Base-by-base conservation (phyloP, 805 yeast genomes). In the Candida patagonica region DNA sequence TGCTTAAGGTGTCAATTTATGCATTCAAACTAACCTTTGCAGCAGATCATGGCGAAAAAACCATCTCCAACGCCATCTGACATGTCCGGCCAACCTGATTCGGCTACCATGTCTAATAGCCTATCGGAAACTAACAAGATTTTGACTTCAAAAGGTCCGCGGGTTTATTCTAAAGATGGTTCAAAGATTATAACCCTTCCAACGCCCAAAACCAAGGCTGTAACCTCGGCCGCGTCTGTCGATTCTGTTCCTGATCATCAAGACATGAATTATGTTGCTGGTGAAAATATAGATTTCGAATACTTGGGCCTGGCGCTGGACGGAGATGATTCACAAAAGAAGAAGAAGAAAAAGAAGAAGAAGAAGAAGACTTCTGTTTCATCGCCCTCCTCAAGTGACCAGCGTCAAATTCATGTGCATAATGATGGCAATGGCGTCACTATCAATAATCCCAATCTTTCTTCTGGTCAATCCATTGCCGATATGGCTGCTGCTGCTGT, bases 401-500 rank as follows among this genome's bases (percentile, higher is more conserved):
- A 74, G 35, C 49, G 76, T 20, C 70, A 69, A 51, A 76, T 49
- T 74, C 78, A 10, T 66, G 69, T 29, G 69, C 72, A 26, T 3
- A 71, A 78, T 3, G 80, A 82, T 55, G 94, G 94, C 6, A 44
- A 44, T 13, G 84, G 80, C 49, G 81, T 83, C 4, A 72, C 82
- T 36, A 86, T 84, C 19, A 80, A 81, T 50, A 68, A 73, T 38
- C 53, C 75, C 37, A 52, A 50, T 38, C 39, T 48, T 30, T 35
- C 44, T 13, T 40, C 54, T 2, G 42, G 50, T 20, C 49, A 56
- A 61, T 25, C 49, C 60, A 37, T 51, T 45, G 30, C 53, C 42
- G 21, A 54, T 42, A 45, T 53, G 12, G 46, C 51, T 24, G 37
- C 52, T 21, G 39, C 39, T 20, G 49, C 48, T 21, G 46, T 50